Evolutionary conservation across 129 eudicot genomes (phyloP).

Genomic region (Dittrichia graveolens): DNA sequence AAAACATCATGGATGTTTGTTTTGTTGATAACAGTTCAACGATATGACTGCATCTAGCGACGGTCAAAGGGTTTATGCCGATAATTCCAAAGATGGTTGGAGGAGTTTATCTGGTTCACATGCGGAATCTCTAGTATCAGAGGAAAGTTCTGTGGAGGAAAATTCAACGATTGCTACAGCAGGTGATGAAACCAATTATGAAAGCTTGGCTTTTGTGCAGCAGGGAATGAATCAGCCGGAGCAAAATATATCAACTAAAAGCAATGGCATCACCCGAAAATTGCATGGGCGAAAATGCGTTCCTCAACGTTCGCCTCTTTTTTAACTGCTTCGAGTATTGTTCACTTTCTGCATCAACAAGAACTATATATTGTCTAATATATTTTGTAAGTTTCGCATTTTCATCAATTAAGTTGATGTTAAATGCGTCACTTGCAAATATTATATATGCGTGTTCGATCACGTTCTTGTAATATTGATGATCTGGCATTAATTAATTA

Average conservation of each 20-base stretch:
- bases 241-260: not conserved
- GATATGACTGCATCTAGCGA: conserved; percentile 1
- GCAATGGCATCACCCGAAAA: conserved; percentile 13
- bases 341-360: not conserved
- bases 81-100: conserved; percentile 10
- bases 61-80: not conserved
- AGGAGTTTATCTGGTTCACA: conserved; percentile 14
- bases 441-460: not conserved
- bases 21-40: conserved; percentile 21
- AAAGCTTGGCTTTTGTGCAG: not conserved
- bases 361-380: conserved; percentile 2
- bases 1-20: not conserved
- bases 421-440: conserved; percentile 36
- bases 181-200: conserved; percentile 20
- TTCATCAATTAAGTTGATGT: conserved; percentile 9
- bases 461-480: not conserved
- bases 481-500: not conserved
- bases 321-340: conserved; percentile 11
- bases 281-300: conserved; percentile 35
- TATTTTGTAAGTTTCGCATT: conserved; percentile 37
- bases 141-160: conserved; percentile 30
- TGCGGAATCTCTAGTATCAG: conserved; percentile 13
- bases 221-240: not conserved
- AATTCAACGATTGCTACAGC: conserved; percentile 1
- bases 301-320: conserved; percentile 36